Base-by-base conservation (phyloP, 2,329 filamentous ascomycete genomes). In the Chalaropsis thielavioides region DNA sequence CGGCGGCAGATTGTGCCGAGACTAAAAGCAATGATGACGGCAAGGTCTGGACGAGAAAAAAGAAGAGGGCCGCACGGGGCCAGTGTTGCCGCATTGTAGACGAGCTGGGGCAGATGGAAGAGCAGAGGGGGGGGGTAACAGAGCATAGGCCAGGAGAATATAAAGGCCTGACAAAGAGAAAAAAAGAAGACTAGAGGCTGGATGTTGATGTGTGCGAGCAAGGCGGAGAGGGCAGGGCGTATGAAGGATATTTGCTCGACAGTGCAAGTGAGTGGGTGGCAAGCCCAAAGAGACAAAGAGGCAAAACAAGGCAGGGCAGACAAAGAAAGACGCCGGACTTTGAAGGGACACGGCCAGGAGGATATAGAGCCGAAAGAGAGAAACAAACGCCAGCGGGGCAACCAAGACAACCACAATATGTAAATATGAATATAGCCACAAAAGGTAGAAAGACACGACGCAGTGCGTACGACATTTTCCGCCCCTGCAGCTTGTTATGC, bases 61-160 rank as follows among this genome's bases (percentile, higher is more conserved):
- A 38, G 13, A 59, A 19, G 40, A 67, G 17, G 46, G 60, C 22
- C 17, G 35, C 54, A 61, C 41, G 40, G 62, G 44, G 44, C 31
- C 56, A 54, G 27, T 61, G 59, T 17, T 59, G 66, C 41, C 61
- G 24, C 41, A 51, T 64, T 35, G 51, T 58, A 13, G 51, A 22
- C 27, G 27, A 27, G 31, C 61, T 43, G 66, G 62, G 60, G 61
- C 59, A 38, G 46, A 54, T 40, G 22, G 59, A 3, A 19, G 62
- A 62, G 44, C 38, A 59, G 27, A n/a, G 22, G 24, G 41, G 15
- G 44, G 43, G 22, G 59, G 7, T 1, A 56, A 43, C 24, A 35
- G 46, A 46, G 3, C 4, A 17, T 6, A n/a, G 17, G 35, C 35
- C 35, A 38, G 10, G 35, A 10, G 7, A 38, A 10, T 7, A 35